phyloP scores from a whole-genome alignment of 805 yeast genomes.

The Metschnikowia amazonensis region DNA sequence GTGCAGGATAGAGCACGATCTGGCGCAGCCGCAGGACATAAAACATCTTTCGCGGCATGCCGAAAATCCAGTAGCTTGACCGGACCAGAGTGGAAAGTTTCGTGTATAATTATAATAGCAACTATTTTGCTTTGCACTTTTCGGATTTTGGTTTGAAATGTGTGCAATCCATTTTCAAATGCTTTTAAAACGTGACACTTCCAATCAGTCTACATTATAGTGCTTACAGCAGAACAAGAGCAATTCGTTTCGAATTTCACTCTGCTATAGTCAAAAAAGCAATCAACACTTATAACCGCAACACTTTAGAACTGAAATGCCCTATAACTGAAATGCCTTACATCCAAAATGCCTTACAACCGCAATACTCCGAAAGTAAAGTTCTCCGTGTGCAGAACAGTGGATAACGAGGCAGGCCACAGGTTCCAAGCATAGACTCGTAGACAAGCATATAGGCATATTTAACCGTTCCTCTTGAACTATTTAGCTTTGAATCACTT shows the following conservation, averaged over 20 bases:
- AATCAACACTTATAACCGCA: no score
- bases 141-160: no score
- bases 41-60: conserved; percentile 3
- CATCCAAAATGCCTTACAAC: no score
- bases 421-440: neutral
- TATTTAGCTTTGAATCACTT: neutral
- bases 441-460: no score
- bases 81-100: neutral
- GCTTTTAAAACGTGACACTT: neutral
- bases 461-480: no score
- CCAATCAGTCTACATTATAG: neutral
- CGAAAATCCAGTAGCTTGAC: neutral
- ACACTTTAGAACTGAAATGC: no score
- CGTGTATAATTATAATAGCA: neutral
- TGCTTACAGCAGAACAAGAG: neutral
- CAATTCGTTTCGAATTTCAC: neutral
- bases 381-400: no score
- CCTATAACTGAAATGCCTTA: no score
- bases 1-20: conserved; percentile 7
- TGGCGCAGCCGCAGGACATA: conserved; percentile 3
- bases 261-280: neutral
- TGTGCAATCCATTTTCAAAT: no score
- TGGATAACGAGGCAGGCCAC: no score
- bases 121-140: neutral
- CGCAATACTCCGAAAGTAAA: neutral